Base-by-base conservation (phyloP, 352 stramenopile genomes). In the Globisporangium lucens region DNA sequence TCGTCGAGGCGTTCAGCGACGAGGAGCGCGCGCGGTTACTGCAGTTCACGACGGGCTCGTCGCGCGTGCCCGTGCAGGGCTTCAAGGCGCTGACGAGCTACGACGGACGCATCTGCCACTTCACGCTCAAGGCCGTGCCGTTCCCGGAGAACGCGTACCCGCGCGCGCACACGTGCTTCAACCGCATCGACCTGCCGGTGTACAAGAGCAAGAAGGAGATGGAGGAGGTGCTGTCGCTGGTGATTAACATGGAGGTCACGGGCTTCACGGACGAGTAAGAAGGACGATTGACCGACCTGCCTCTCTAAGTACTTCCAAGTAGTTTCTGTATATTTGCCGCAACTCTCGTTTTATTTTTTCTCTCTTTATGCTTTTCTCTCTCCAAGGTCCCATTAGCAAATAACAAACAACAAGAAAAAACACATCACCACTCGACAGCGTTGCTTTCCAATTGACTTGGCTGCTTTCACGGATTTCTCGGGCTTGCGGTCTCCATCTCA, bases 201-300 rank as follows among this genome's bases (percentile, higher is more conserved):
- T 98, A 98, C 77, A 93, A 96, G 56, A 83, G 72, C 22, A 97
- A 95, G 78, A 85, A 91, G 63, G 89, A 98, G 63, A 72, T 98
- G 12, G 81, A 97, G 63, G 87, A 98, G 68, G 95, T 97, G 65
- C 77, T 98, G 43, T 96, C 90, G 66, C 83, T 98, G 63, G 94
- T 95, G 15, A 97, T 99, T 59, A 97, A 96, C 63, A 98, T 98
- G 93, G 91, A 97, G 71, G 79, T 93, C 66, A 98, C 93, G 49
- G 93, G 95, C 58, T 98, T 98, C 70, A 88, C 79, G 61, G 79
- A 87, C 72, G 79, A 87, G 73, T 87, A 82, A 69, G 51, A 15
- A 43, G 36, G 12, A 20, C 41, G 41, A n/a, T 1, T n/a, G 41
- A 10, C 13, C 15, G 41, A 49, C 15, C 7, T 10, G 7, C 13